Percentiles rank a stretch among this genome's conserved stretches.
Evolutionary conservation across 2,329 filamentous ascomycete species (phyloP).

Genomic region (Beauveria brongniartii): DNA sequence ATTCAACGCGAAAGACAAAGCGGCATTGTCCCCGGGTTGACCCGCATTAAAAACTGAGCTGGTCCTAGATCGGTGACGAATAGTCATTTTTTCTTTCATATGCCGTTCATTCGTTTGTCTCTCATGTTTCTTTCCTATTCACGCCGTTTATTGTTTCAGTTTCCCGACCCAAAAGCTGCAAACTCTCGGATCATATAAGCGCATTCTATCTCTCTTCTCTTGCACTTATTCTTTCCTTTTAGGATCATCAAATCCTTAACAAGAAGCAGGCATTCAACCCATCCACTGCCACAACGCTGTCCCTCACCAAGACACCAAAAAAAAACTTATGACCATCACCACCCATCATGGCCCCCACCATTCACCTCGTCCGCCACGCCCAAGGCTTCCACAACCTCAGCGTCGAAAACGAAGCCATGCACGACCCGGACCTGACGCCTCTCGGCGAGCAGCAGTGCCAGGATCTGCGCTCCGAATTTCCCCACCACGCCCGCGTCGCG

Average conservation of each 20-base stretch:
- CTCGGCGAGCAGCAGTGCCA: conserved; percentile 70
- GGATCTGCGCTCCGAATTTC: conserved; percentile 53
- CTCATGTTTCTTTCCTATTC: neutral
- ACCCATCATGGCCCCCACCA: conserved; percentile 39
- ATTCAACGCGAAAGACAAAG: neutral
- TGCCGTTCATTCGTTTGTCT: neutral
- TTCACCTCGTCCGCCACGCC: conserved; percentile 66
- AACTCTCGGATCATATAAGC: too few relatives aligned
- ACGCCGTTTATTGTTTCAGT: too few relatives aligned
- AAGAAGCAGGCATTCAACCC: too few relatives aligned
- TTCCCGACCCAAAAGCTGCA: too few relatives aligned
- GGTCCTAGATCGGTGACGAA: neutral
- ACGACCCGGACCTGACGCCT: conserved; percentile 70
- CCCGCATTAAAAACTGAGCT: conserved; percentile 5
- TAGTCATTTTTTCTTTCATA: neutral
- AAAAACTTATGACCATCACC: neutral
- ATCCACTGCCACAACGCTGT: neutral
- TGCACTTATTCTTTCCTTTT: too few relatives aligned
- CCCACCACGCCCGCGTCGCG: conserved; percentile 55
- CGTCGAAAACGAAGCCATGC: conserved; percentile 59
- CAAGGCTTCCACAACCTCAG: conserved; percentile 76
- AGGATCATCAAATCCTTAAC: too few relatives aligned
- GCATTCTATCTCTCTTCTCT: too few relatives aligned
- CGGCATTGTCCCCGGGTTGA: conserved; percentile 1
- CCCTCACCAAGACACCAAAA: neutral